phyloP scores from a whole-genome alignment of 2,329 filamentous ascomycete species.

The Cercospora zeina region DNA sequence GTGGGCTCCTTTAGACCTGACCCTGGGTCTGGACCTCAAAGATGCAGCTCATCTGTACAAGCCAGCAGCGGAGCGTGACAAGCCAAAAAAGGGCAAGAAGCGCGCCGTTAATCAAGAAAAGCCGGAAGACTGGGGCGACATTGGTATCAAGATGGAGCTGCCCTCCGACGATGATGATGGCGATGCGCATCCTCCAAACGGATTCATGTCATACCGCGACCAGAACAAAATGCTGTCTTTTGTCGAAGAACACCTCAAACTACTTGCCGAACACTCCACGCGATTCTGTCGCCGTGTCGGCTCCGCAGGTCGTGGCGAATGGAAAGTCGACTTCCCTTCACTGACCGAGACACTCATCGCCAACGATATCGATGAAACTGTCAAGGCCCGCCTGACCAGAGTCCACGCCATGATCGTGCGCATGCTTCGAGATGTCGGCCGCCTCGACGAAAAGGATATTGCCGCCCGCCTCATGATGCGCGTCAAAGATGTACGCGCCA shows the following conservation, averaged over 20 bases:
- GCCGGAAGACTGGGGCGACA: slow-evolving; percentile 31
- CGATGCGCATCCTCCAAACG: slow-evolving; percentile 30
- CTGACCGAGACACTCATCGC: slow-evolving; percentile 71
- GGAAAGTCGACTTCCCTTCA: slow-evolving; percentile 79
- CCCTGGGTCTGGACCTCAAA: slow-evolving; percentile 32
- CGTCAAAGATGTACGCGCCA: slow-evolving; percentile 78
- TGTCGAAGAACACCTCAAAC: slow-evolving; percentile 70
- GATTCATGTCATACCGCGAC: slow-evolving; percentile 39
- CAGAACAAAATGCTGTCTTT: slow-evolving; percentile 53
- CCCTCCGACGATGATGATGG: slow-evolving; percentile 34
- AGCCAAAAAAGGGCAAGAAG: slow-evolving; percentile 32
- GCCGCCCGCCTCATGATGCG: slow-evolving; percentile 79
- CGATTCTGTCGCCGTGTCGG: slow-evolving; percentile 69
- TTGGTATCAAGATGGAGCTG: slow-evolving; percentile 37
- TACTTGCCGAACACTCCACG: slow-evolving; percentile 69
- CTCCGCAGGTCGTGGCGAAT: slow-evolving; percentile 65
- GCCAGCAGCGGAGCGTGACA: slow-evolving; percentile 33
- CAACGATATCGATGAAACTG: slow-evolving; percentile 76
- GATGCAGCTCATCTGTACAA: slow-evolving; percentile 28
- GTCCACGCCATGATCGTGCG: slow-evolving; percentile 79
- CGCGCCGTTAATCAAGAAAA: slow-evolving; percentile 14
- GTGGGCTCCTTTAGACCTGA: slow-evolving; percentile 43
- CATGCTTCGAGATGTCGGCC: slow-evolving; percentile 82
- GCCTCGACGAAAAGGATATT: slow-evolving; percentile 90
- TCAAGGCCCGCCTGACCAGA: slow-evolving; percentile 73